Evolutionary conservation across 2,329 filamentous ascomycete species (phyloP).

Genomic region (Trichoderma sp.): DNA sequence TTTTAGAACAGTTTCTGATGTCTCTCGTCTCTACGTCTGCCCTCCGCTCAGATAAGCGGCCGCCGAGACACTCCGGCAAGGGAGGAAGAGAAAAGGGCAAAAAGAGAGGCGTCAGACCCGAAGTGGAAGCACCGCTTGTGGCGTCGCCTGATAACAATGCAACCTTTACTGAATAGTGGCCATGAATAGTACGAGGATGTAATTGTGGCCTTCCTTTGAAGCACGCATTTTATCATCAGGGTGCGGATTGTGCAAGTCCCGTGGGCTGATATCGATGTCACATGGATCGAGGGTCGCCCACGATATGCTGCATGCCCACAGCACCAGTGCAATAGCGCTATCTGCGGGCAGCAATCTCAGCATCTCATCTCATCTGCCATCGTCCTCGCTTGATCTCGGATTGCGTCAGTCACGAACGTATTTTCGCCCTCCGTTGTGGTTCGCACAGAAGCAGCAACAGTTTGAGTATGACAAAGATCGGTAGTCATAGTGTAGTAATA

Average conservation of each 20-base stretch:
- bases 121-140: constrained; percentile 14
- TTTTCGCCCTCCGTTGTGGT: background rate
- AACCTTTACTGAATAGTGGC: background rate
- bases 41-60: constrained; percentile 24
- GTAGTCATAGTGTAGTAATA: too few species aligned
- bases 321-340: background rate
- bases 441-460: background rate
- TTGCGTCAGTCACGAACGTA: background rate
- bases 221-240: background rate
- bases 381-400: too few species aligned
- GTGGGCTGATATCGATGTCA: constrained; percentile 26
- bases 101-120: constrained; percentile 17
- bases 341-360: background rate
- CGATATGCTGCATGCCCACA: background rate
- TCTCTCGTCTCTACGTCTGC: background rate
- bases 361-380: background rate
- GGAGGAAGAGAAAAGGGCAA: background rate
- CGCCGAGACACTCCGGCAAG: background rate
- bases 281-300: constrained; percentile 10
- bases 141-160: constrained; percentile 26
- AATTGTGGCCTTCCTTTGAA: too few species aligned
- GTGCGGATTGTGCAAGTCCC: constrained; percentile 15
- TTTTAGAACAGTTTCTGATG: constrained; percentile 17
- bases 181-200: too few species aligned
- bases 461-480: too few species aligned